phyloP scores from a whole-genome alignment of 208 protist species.

The Naegleria fowleri region DNA sequence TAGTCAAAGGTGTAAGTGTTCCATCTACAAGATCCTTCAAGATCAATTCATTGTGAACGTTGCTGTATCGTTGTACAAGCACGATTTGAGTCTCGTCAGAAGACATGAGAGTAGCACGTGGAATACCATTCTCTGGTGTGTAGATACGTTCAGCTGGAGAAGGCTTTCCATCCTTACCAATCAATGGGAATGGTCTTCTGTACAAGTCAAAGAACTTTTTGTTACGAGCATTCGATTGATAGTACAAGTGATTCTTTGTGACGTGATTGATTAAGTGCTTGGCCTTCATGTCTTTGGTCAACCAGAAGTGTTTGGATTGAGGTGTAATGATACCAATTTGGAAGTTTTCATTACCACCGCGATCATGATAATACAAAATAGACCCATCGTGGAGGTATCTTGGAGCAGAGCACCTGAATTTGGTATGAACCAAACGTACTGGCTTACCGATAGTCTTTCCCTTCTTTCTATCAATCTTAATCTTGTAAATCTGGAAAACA shows the following conservation, averaged over 20 bases:
- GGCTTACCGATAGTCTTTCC: not conserved
- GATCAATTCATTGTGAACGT: not conserved
- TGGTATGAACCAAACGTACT: not conserved
- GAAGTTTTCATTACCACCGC: conserved; percentile 23
- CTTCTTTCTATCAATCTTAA: conserved; percentile 2
- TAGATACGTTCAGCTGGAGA: not conserved
- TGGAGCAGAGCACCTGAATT: not conserved
- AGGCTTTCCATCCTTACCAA: not conserved
- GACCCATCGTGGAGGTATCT: conserved; percentile 1
- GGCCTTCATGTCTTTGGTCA: not conserved
- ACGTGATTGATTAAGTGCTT: not conserved
- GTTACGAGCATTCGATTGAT: not conserved
- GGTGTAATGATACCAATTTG: conserved; percentile 15
- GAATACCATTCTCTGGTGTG: not conserved
- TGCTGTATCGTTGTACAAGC: not conserved
- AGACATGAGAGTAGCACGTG: not conserved
- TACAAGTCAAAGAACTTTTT: conserved; percentile 11
- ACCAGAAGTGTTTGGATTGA: not conserved
- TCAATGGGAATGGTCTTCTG: not conserved
- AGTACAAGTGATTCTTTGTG: conserved; percentile 12
- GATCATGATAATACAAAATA: conserved; percentile 13
- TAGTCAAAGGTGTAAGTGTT: not conserved
- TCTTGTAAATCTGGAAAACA: conserved; percentile 2
- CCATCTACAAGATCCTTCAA: not conserved
- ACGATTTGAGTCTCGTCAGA: not conserved